Percentiles rank a stretch among this genome's conserved stretches.
These are phyloP conservation scores for Didymella segeticola DNA, from an alignment of 2,329 filamentous ascomycete genomes.

Conservation along the genomic window DNA sequence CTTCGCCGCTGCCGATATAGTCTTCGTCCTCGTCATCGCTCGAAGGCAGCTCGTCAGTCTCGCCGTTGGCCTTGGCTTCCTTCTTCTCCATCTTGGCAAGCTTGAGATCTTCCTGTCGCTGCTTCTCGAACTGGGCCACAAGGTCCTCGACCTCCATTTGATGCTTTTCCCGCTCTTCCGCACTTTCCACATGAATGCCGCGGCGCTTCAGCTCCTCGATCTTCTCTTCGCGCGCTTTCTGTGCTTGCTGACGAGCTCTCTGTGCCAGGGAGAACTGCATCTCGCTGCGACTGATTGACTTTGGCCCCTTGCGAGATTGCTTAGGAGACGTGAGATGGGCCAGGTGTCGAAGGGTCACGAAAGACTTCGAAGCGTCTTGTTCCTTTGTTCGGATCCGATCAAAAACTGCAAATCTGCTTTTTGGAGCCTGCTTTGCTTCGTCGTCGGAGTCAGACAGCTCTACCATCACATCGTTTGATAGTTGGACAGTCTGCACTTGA, in stretches of 20 bases:
- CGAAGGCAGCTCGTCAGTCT: slow-evolving; percentile 53
- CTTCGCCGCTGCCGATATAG: slow-evolving; percentile 55
- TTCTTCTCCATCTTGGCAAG: slow-evolving; percentile 80
- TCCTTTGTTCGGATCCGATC: slow-evolving; percentile 70
- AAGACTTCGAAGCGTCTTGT: slow-evolving; percentile 66
- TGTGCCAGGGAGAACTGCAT: slow-evolving; percentile 72
- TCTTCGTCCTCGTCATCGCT: slow-evolving; percentile 65
- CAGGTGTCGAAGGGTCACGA: slow-evolving; percentile 74
- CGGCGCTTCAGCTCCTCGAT: slow-evolving; percentile 78
- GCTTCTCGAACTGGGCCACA: slow-evolving; percentile 70
- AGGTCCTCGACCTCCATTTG: slow-evolving; percentile 86
- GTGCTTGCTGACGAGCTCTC: slow-evolving; percentile 80
- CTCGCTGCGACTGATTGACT: slow-evolving; percentile 71
- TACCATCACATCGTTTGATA: slow-evolving; percentile 26
- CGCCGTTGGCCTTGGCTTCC: slow-evolving; percentile 68
- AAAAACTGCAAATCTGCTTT: slow-evolving; percentile 62
- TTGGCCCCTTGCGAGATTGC: slow-evolving; percentile 51
- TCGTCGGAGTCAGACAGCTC: slow-evolving; percentile 62
- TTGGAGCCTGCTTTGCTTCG: slow-evolving; percentile 64
- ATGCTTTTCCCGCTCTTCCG: slow-evolving; percentile 84
- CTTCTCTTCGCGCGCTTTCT: slow-evolving; percentile 75
- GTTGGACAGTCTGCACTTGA: slow-evolving; percentile 13
- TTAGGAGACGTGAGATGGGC: slow-evolving; percentile 73
- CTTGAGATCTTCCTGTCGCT: slow-evolving; percentile 78
- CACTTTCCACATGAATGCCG: slow-evolving; percentile 81